Percentiles rank a stretch among this genome's conserved stretches.
Evolutionary conservation across 1,284 basidiomycete species (phyloP).

Genomic region (Cryptococcus sp.): DNA sequence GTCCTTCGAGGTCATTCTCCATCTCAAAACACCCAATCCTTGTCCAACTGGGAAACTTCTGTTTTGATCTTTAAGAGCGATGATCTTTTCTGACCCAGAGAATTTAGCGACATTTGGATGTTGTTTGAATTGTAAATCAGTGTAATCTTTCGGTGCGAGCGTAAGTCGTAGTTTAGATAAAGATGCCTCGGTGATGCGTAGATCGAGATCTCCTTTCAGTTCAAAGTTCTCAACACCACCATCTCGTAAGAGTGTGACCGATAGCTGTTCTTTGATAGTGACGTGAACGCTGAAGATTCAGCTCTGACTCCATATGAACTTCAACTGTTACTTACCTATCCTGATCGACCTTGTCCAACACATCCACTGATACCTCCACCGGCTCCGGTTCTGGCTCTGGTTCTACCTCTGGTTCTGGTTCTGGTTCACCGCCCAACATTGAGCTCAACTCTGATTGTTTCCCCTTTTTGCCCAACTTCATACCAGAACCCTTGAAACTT

Average conservation of each 20-base stretch:
- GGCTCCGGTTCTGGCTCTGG: constrained; percentile 58
- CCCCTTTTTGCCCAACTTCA: constrained; percentile 96
- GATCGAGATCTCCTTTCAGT: constrained; percentile 89
- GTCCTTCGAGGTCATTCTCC: constrained; percentile 86
- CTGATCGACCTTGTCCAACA: constrained; percentile 69
- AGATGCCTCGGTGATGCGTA: constrained; percentile 72
- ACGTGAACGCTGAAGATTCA: constrained; percentile 66
- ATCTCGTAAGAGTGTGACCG: constrained; percentile 76
- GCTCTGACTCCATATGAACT: neutral
- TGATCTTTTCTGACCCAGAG: constrained; percentile 58
- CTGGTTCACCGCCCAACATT: constrained; percentile 73
- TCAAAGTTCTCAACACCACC: constrained; percentile 86
- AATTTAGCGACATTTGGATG: constrained; percentile 94
- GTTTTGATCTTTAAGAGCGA: constrained; percentile 78
- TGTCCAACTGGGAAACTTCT: constrained; percentile 85
- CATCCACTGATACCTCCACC: constrained; percentile 51
- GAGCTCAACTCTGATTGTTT: constrained; percentile 80
- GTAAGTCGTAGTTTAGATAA: constrained; percentile 71
- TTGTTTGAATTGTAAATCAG: constrained; percentile 85
- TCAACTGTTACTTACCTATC: constrained; percentile 59
- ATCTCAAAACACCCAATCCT: constrained; percentile 79
- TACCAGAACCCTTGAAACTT: constrained; percentile 90
- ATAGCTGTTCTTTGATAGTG: constrained; percentile 76
- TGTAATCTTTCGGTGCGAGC: constrained; percentile 63
- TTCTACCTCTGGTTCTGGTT: constrained; percentile 55